These are phyloP conservation scores for Aspergillus cavernicola DNA, from an alignment of 495 filamentous ascomycete species.

Conservation along the genomic window DNA sequence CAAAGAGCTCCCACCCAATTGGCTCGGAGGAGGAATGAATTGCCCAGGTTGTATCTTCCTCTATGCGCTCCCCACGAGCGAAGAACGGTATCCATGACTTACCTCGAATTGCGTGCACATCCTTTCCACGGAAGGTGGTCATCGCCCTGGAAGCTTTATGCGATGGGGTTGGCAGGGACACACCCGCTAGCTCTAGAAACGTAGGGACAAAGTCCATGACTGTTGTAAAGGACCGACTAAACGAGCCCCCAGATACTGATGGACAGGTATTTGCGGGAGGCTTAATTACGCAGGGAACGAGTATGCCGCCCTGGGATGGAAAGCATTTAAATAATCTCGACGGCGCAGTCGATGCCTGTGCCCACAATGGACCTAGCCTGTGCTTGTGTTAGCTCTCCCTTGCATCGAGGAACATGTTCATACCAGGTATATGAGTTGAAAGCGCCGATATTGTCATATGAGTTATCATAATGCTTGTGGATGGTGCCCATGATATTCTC, in stretches of 20 bases:
- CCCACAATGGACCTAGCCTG: constrained; percentile 44
- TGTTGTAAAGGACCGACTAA: background rate
- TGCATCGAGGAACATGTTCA: background rate
- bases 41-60: background rate
- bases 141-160: background rate
- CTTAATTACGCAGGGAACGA: constrained; percentile 43
- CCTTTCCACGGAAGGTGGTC: background rate
- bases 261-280: background rate
- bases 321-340: constrained; percentile 49
- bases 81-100: background rate
- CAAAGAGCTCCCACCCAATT: background rate
- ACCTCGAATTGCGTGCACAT: background rate
- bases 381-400: background rate
- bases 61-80: background rate
- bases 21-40: background rate
- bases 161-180: background rate
- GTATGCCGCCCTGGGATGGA: constrained; percentile 50
- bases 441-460: constrained; percentile 47
- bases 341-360: constrained; percentile 53
- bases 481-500: constrained; percentile 36
- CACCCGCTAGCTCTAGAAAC: background rate
- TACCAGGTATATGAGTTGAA: constrained; percentile 53
- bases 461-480: constrained; percentile 52
- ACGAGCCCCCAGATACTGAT: background rate
- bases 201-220: background rate